These are phyloP conservation scores for Inga laurina DNA, from an alignment of 306 rosid genomes.

Conservation along the genomic window DNA sequence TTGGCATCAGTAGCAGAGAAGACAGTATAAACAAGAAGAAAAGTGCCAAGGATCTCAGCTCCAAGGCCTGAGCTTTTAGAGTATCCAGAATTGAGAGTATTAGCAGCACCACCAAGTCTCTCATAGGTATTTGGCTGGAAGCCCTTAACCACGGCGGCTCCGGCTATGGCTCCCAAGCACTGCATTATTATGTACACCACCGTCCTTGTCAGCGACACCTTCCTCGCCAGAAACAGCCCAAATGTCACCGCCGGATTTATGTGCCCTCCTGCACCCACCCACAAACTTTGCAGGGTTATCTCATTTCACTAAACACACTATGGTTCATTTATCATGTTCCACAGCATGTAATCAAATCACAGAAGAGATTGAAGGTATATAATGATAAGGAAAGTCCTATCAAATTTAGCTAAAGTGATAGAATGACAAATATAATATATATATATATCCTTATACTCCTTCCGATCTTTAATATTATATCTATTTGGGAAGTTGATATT, in stretches of 20 bases:
- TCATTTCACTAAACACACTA: too few species aligned
- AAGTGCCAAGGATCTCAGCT: slow-evolving; percentile 45
- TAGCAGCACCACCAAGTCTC: slow-evolving; percentile 40
- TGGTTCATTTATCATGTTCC: too few species aligned
- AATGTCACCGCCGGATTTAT: slow-evolving; percentile 47
- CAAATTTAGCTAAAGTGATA: too few species aligned
- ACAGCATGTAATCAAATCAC: too few species aligned
- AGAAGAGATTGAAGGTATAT: too few species aligned
- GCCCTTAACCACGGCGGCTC: slow-evolving; percentile 36
- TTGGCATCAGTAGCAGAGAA: slow-evolving; percentile 49
- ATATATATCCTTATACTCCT: too few species aligned
- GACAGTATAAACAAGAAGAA: slow-evolving; percentile 44
- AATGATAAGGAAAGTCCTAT: too few species aligned
- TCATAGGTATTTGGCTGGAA: slow-evolving; percentile 30
- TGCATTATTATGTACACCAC: slow-evolving; percentile 41
- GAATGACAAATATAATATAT: not conserved
- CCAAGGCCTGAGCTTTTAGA: slow-evolving; percentile 35
- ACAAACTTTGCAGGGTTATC: not conserved
- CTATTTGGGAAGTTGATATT: too few species aligned
- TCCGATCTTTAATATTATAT: too few species aligned
- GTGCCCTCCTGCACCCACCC: slow-evolving; percentile 39
- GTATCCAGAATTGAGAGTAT: slow-evolving; percentile 17
- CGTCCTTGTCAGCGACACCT: slow-evolving; percentile 39
- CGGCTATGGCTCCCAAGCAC: slow-evolving; percentile 43
- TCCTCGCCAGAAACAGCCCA: slow-evolving; percentile 42